Base-by-base conservation (phyloP, 345 rosid genomes). In the Luvunga scandens region DNA sequence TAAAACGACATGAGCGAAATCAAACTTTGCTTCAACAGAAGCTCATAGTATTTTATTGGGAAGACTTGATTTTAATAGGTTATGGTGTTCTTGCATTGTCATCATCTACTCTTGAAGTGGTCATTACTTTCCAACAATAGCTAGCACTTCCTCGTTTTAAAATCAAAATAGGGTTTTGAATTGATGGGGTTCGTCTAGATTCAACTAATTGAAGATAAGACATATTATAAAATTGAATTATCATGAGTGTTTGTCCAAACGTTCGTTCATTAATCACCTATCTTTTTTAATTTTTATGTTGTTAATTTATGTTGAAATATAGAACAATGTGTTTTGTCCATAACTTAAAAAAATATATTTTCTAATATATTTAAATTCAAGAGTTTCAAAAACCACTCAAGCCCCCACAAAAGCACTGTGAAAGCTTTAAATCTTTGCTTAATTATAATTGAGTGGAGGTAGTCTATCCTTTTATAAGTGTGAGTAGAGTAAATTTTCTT, bases 41-140 rank as follows among this genome's bases (percentile, higher is more conserved):
- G 21, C 12, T 48, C 75, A 57, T 36, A 63, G 22, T 0, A 34
- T 64, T 74, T 25, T 0, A 33, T 64, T 24, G 7, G n/a, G 68
- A 39, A 78, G 45, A 67, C 77, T 76, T 71, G 21, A 30, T 28
- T 50, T 76, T 71, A 34, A 72, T 18, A 78, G 76, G 84, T 66
- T 18, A 36, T 24, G 50, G 5, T 27, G 36, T 71, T 34, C 59
- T 69, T 73, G 71, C 75, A 19, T 22, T 62, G 78, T 68, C 75
- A 62, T 65, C 73, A 31, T 62, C 75, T 67, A 28, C 81, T 10
- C 69, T 72, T 77, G 45, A 73, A 74, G 14, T 24, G 79, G 81
- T 55, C 64, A 42, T 9, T 13, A 34, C 7, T 62, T 67, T 77
- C 71, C 66, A 50, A 50, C 62, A 75, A 24, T 24, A 28, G 27